phyloP scores from a whole-genome alignment of 1,139 yeast genomes.

The Kodamaea fungicola region DNA sequence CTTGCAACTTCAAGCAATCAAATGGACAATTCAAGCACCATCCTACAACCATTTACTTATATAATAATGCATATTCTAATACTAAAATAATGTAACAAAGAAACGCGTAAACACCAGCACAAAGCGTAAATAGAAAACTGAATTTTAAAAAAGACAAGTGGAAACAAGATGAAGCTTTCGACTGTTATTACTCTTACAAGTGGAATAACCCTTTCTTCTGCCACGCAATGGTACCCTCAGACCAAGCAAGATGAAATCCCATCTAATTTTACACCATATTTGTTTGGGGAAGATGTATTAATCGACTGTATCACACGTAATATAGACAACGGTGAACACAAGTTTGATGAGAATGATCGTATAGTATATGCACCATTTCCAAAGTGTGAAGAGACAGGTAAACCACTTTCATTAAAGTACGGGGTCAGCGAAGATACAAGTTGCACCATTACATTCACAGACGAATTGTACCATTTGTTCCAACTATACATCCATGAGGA shows the following conservation, averaged over 20 bases:
- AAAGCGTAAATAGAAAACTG: too few species aligned
- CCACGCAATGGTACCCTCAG: conserved; percentile 34
- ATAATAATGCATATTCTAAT: too few species aligned
- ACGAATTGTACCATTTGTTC: conserved; percentile 66
- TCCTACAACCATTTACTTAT: background rate
- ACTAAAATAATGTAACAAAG: too few species aligned
- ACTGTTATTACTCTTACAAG: conserved; percentile 2
- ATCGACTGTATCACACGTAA: conserved; percentile 65
- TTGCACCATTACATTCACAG: conserved; percentile 64
- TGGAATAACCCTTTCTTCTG: conserved; percentile 2
- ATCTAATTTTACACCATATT: conserved; percentile 32
- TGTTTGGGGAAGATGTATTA: conserved; percentile 42
- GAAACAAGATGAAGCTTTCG: conserved; percentile 9
- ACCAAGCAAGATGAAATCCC: conserved; percentile 40
- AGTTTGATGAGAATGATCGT: conserved; percentile 56
- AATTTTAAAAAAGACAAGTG: background rate
- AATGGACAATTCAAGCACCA: background rate
- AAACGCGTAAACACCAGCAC: too few species aligned
- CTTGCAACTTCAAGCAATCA: background rate
- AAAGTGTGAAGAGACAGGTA: conserved; percentile 59
- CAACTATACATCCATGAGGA: conserved; percentile 77
- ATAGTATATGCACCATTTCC: conserved; percentile 62
- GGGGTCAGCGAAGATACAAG: conserved; percentile 51
- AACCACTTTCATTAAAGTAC: conserved; percentile 52
- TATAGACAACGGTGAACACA: conserved; percentile 75